Evolutionary conservation across 73 alveolate species (phyloP), one percentile per base, ranked within the genome.

Genomic region (Uronychia binucleata): DNA sequence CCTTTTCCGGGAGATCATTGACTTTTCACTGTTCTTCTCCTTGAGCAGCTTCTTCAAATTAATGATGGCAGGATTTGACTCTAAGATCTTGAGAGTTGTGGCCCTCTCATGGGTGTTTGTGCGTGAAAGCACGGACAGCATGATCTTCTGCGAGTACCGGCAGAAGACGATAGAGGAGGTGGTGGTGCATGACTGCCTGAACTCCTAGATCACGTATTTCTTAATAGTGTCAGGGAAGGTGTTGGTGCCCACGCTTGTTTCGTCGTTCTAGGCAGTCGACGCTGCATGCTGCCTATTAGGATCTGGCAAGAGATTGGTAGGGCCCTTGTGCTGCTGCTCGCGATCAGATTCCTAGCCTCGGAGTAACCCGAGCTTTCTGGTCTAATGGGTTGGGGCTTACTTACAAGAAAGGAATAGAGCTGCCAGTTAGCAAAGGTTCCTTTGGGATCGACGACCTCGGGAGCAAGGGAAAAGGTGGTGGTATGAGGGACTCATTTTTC

Each of bases 361-460:
- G n/a, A 46, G 67, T 19, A 11, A 11, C 19, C 67, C 67, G 30
- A 80, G 29, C 31, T 80, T 80, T 31, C 87, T 80, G 33, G 26
- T 30, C 26, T 31, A 33, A 78, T 31, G 46, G 26, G 0, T 31
- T 13, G 31, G n/a, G 19, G 31, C 33, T 1, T 34, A 1, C 8
- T 80, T 80, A 80, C 87, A 80, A 80, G 57, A 80, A 80, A 28
- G 87, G 87, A 26, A 75, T 80, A 1, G 78, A 75, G 19, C 78
- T 75, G 8, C 87, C 87, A n/a, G 87, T 80, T 80, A 57, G 1
- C 1, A 80, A 58, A 33, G 87, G 87, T 31, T 80, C 87, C 1
- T n/a, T 80, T 27, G 87, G 87, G 1, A 75, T 75, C 1, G 28
- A 27, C 27, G 87, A 31, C 29, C 57, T 34, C 1, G 87, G 87